Percentiles rank a stretch among this genome's conserved stretches.
Evolutionary conservation across 2,329 filamentous ascomycete genomes (phyloP).

Genomic region (Paramyrothecium sp.): DNA sequence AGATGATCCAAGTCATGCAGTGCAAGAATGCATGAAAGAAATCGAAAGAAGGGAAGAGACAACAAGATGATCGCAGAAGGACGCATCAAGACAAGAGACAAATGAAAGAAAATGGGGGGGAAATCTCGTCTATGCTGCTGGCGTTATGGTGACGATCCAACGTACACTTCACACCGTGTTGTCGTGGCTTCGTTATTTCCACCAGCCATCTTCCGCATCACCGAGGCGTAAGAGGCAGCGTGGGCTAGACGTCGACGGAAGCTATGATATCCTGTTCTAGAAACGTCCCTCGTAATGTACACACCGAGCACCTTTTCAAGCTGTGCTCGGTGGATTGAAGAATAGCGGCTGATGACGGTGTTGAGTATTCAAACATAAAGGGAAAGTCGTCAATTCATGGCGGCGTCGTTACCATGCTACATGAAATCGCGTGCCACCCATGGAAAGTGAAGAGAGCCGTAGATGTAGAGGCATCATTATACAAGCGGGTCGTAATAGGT

Average conservation of each 20-base stretch:
- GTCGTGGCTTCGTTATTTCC: conserved; percentile 10
- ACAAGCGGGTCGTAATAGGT: conserved; percentile 26
- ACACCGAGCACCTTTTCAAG: conserved; percentile 25
- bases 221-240: conserved; percentile 7
- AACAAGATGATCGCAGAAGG: conserved; percentile 16
- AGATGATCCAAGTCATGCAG: neutral
- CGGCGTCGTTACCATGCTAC: conserved; percentile 33
- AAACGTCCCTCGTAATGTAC: conserved; percentile 28
- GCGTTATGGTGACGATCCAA: conserved; percentile 24
- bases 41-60: conserved; percentile 9
- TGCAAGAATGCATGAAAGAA: neutral
- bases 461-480: conserved; percentile 24
- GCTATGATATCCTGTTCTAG: conserved; percentile 15
- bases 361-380: conserved; percentile 31
- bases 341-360: conserved; percentile 17
- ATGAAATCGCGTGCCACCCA: conserved; percentile 23
- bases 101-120: conserved; percentile 13
- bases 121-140: conserved; percentile 27
- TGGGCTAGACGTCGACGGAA: conserved; percentile 15
- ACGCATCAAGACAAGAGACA: conserved; percentile 8
- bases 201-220: conserved; percentile 1
- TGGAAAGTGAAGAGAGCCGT: conserved; percentile 17
- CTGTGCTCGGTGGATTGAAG: conserved; percentile 23
- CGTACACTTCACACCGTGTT: conserved; percentile 29
- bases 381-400: conserved; percentile 41